These are phyloP conservation scores for Artemisia tridentata DNA, from an alignment of 129 eudicot species.

Conservation along the genomic window DNA sequence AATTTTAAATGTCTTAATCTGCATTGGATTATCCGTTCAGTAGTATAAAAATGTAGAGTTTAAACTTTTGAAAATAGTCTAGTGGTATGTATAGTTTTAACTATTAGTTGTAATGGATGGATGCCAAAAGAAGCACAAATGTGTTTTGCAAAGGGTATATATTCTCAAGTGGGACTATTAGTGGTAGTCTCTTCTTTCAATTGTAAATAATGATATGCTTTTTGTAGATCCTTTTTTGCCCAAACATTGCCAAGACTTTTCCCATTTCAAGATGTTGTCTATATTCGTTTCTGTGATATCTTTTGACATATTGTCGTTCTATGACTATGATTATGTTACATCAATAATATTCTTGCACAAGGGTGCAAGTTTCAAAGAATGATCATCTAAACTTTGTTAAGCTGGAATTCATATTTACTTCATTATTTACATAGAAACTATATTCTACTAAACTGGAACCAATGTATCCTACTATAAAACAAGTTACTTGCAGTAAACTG, in stretches of 20 bases:
- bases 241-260: constrained; percentile 24
- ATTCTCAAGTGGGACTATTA: constrained; percentile 24
- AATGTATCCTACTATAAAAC: background rate
- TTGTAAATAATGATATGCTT: constrained; percentile 33
- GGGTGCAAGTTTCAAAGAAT: background rate
- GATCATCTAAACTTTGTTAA: background rate
- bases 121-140: constrained; percentile 20
- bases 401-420: background rate
- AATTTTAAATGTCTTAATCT: constrained; percentile 38
- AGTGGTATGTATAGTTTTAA: constrained; percentile 1
- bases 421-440: background rate
- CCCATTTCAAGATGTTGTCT: constrained; percentile 16
- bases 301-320: background rate
- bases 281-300: constrained; percentile 13
- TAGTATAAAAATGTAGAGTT: background rate
- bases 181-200: constrained; percentile 8
- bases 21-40: background rate
- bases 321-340: too few species aligned
- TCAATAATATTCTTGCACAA: background rate
- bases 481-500: background rate
- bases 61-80: constrained; percentile 19
- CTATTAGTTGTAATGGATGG: constrained; percentile 14
- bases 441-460: background rate
- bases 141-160: constrained; percentile 30
- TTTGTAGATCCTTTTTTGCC: constrained; percentile 23